Conservation (phyloP, 2,329 filamentous ascomycete species). For the Colletotrichum aenigma region DNA sequence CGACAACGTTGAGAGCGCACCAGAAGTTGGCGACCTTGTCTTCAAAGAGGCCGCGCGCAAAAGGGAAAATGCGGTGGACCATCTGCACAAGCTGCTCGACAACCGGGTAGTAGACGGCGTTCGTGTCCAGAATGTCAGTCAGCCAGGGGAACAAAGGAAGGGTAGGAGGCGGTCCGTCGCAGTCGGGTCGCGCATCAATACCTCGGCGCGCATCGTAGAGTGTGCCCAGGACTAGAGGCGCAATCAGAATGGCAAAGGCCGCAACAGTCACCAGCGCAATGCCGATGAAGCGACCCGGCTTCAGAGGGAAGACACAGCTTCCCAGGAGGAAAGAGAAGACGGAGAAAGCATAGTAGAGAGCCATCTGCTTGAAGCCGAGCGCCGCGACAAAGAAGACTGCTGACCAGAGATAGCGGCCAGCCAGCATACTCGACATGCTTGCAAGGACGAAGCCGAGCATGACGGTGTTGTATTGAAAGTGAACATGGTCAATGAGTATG, state of each 20-base stretch:
- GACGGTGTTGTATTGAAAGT: constrained; percentile 98
- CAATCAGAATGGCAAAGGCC: constrained; percentile 76
- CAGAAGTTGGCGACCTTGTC: constrained; percentile 99
- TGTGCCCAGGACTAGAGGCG: constrained; percentile 76
- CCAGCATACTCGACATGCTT: constrained; percentile 86
- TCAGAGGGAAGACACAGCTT: constrained; percentile 80
- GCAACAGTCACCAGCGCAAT: constrained; percentile 76
- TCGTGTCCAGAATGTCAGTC: constrained; percentile 61
- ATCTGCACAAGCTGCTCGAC: constrained; percentile 82
- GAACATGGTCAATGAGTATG: constrained; percentile 92
- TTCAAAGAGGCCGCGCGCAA: constrained; percentile 94
- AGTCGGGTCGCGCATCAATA: constrained; percentile 59
- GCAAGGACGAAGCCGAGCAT: constrained; percentile 93
- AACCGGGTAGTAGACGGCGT: constrained; percentile 74
- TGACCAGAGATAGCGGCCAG: constrained; percentile 84
- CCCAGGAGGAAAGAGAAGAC: constrained; percentile 93
- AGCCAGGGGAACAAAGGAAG: constrained; percentile 67
- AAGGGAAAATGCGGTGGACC: constrained; percentile 92
- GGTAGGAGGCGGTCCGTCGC: constrained; percentile 63
- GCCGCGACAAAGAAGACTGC: constrained; percentile 93
- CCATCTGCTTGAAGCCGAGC: constrained; percentile 99
- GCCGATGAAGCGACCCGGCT: constrained; percentile 69
- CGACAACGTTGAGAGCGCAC: constrained; percentile 88
- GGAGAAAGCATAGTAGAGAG: constrained; percentile 92
- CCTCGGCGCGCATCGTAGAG: constrained; percentile 71